A percentile compares a stretch with the other conserved stretches of the same genome.
These are phyloP conservation scores for Mycena amicta DNA, from an alignment of 768 basidiomycete genomes.

Conservation along the genomic window DNA sequence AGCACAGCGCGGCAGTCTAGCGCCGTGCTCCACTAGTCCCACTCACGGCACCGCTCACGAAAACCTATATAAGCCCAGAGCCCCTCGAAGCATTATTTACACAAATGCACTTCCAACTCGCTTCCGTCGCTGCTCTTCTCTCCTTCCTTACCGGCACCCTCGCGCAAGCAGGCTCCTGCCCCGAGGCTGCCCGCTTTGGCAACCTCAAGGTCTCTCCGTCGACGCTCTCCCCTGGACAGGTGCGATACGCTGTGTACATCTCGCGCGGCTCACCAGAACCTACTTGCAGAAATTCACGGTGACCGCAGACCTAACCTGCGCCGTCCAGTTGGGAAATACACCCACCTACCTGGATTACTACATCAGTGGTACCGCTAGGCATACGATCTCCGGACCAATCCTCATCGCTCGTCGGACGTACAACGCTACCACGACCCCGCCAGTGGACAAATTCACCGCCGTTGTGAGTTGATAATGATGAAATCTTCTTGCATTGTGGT, in stretches of 20 bases:
- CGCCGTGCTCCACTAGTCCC: no score
- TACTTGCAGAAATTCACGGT: slow-evolving; percentile 12
- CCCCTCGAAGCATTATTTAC: no score
- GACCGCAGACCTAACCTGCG: slow-evolving; percentile 17
- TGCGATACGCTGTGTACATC: no score
- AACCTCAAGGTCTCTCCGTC: slow-evolving; percentile 9
- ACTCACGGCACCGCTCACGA: no score
- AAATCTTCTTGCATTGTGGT: background rate
- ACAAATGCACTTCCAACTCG: slow-evolving; percentile 12
- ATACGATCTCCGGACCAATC: slow-evolving; percentile 9
- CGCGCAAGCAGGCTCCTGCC: slow-evolving; percentile 11
- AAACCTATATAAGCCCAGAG: no score
- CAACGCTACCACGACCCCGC: slow-evolving; percentile 7
- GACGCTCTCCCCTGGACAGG: slow-evolving; percentile 16
- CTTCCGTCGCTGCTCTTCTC: slow-evolving; percentile 4
- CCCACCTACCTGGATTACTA: slow-evolving; percentile 21
- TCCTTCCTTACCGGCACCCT: background rate
- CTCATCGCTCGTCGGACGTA: slow-evolving; percentile 16
- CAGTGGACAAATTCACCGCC: slow-evolving; percentile 11
- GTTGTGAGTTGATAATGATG: background rate
- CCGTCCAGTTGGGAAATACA: slow-evolving; percentile 16
- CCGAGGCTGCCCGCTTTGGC: slow-evolving; percentile 19
- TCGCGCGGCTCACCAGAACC: background rate
- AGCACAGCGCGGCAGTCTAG: no score
- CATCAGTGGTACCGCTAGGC: background rate